phyloP scores from a whole-genome alignment of 352 stramenopile genomes.

The Phytopythium kandeliae region DNA sequence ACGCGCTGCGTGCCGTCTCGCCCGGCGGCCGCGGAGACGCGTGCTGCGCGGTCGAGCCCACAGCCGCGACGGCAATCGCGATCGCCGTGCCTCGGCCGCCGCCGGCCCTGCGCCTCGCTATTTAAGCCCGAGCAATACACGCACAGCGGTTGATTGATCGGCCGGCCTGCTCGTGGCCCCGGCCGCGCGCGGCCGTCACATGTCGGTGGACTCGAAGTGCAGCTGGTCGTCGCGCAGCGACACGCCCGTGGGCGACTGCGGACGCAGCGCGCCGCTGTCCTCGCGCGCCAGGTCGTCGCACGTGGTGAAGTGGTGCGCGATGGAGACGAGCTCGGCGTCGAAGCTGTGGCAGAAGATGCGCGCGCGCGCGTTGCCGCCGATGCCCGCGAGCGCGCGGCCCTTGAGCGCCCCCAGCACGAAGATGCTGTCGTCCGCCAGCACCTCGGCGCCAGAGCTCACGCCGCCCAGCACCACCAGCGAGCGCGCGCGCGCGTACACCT shows the following conservation, averaged over 20 bases:
- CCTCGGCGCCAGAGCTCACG: conserved; percentile 84
- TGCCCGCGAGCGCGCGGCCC: conserved; percentile 79
- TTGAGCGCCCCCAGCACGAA: conserved; percentile 78
- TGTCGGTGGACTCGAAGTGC: conserved; percentile 50
- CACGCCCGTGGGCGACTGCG: conserved; percentile 48
- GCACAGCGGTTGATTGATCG: too few species aligned
- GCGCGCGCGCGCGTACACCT: conserved; percentile 79
- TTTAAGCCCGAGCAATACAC: neutral
- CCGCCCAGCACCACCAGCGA: conserved; percentile 81
- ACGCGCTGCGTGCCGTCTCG: conserved; percentile 7
- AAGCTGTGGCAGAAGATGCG: conserved; percentile 76
- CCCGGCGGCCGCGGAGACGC: too few species aligned
- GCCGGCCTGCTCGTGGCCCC: too few species aligned
- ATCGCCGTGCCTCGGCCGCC: neutral
- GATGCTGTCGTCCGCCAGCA: conserved; percentile 84
- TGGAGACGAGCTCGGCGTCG: conserved; percentile 87
- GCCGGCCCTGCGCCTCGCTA: too few species aligned
- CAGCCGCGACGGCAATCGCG: neutral
- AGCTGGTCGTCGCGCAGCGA: conserved; percentile 53
- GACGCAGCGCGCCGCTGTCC: conserved; percentile 30
- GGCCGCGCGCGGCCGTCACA: neutral
- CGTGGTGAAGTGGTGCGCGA: conserved; percentile 89
- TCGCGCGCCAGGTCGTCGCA: conserved; percentile 61
- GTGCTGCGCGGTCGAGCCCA: too few species aligned
- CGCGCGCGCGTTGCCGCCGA: conserved; percentile 64